Conservation (phyloP, 169 alveolate species). For the Eimeria praecox region DNA sequence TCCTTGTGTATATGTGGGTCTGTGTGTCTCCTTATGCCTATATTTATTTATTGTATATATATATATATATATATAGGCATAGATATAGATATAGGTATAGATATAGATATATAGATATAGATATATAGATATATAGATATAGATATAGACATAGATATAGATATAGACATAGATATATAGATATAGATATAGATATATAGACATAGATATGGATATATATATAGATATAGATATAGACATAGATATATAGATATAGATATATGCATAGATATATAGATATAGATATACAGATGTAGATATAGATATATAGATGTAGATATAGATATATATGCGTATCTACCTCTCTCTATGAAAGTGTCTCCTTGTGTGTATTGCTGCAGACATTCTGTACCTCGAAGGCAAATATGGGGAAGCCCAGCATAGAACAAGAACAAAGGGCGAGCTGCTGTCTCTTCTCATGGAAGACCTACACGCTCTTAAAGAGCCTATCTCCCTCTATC, state of each 20-base stretch:
- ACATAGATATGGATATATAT: too few relatives aligned
- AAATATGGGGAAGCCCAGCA: conserved; percentile 83
- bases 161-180: too few relatives aligned
- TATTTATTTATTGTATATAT: not conserved
- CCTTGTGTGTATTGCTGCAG: not conserved
- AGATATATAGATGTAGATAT: conserved; percentile 1
- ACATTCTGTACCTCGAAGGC: conserved; percentile 57
- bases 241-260: not conserved
- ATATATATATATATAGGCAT: conserved; percentile 66
- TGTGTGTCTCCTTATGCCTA: conserved; percentile 68
- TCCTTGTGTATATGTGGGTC: conserved; percentile 59
- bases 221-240: conserved; percentile 59
- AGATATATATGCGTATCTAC: conserved; percentile 42
- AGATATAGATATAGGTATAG: conserved; percentile 16
- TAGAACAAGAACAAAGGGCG: conserved; percentile 80
- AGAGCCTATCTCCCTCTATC: conserved; percentile 87
- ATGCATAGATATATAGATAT: conserved; percentile 47
- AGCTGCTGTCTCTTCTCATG: conserved; percentile 85
- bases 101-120: conserved; percentile 48
- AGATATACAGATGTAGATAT: conserved; percentile 48
- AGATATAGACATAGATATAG: too few relatives aligned
- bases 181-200: conserved; percentile 46
- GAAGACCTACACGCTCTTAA: conserved; percentile 89
- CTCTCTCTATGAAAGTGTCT: conserved; percentile 85
- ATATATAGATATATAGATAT: not conserved